phyloP scores from a whole-genome alignment of 805 yeast genomes.

The Clavispora carvajalis region DNA sequence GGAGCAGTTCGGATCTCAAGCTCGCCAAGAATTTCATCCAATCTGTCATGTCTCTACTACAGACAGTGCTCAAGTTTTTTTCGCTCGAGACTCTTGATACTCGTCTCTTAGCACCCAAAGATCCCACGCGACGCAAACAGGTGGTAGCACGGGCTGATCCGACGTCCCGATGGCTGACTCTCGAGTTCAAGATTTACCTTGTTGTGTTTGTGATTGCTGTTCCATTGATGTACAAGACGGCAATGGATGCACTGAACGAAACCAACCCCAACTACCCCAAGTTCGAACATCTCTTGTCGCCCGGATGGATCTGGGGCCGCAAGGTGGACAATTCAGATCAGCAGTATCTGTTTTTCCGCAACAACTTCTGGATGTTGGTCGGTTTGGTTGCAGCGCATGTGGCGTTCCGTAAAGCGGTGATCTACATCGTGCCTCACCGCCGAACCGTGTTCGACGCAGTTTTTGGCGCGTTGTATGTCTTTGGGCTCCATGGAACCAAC shows the following conservation, averaged over 20 bases:
- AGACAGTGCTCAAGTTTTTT: conserved; percentile 31
- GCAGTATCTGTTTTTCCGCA: conserved; percentile 84
- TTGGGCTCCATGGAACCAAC: conserved; percentile 79
- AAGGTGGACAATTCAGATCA: conserved; percentile 89
- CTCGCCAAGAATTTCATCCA: no score
- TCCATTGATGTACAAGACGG: conserved; percentile 79
- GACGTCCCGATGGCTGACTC: conserved; percentile 66
- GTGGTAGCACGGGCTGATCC: conserved; percentile 28
- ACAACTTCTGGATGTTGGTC: conserved; percentile 63
- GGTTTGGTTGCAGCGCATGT: conserved; percentile 54
- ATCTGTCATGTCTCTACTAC: conserved; percentile 3
- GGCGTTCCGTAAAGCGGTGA: conserved; percentile 37
- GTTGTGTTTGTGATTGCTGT: conserved; percentile 61
- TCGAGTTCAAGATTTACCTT: conserved; percentile 69
- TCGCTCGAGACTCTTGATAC: conserved; percentile 49
- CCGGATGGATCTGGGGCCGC: conserved; percentile 89
- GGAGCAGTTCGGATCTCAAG: no score
- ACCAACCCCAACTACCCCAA: conserved; percentile 66
- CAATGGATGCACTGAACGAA: conserved; percentile 73
- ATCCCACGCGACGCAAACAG: conserved; percentile 25
- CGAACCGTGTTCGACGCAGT: conserved; percentile 63
- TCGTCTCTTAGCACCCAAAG: conserved; percentile 40
- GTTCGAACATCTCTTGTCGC: conserved; percentile 55
- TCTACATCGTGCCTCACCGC: conserved; percentile 15
- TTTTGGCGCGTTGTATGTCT: conserved; percentile 65